Conservation (phyloP, 2,329 filamentous ascomycete species). For the Botryotinia convoluta region DNA sequence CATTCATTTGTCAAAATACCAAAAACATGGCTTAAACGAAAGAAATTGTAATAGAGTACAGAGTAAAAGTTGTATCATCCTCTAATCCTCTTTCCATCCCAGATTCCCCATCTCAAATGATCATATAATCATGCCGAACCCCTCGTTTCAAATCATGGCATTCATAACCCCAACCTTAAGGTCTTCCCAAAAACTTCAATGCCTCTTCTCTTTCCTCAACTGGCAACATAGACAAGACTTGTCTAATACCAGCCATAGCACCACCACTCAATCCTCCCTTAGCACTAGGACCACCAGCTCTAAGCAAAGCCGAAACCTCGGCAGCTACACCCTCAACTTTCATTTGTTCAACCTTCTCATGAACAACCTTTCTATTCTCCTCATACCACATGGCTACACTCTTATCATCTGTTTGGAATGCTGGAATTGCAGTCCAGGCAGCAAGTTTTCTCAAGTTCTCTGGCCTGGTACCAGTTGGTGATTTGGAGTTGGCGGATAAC, state of each 20-base stretch:
- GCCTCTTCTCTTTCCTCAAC: constrained; percentile 75
- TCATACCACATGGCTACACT: constrained; percentile 94
- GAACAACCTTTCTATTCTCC: constrained; percentile 80
- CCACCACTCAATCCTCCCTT: constrained; percentile 64
- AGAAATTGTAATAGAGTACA: constrained; percentile 2
- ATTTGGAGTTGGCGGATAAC: constrained; percentile 44
- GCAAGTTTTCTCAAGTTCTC: constrained; percentile 72
- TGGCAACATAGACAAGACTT: constrained; percentile 81
- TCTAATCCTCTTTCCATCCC: neutral
- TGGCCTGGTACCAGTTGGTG: constrained; percentile 53
- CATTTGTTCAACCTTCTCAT: constrained; percentile 79
- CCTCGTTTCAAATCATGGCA: neutral
- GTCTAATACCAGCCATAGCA: constrained; percentile 62
- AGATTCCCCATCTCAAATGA: neutral
- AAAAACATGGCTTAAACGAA: neutral
- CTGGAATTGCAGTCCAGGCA: constrained; percentile 76
- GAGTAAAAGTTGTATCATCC: neutral
- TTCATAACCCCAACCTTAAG: constrained; percentile 17
- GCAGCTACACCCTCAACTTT: constrained; percentile 71
- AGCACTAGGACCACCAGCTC: constrained; percentile 52
- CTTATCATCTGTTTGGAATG: constrained; percentile 76
- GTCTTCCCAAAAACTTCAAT: constrained; percentile 35
- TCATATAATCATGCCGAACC: neutral
- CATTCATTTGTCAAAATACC: neutral
- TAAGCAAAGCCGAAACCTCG: constrained; percentile 67